Conservation (phyloP, 768 basidiomycete species). For the Lactarius hengduanensis region DNA sequence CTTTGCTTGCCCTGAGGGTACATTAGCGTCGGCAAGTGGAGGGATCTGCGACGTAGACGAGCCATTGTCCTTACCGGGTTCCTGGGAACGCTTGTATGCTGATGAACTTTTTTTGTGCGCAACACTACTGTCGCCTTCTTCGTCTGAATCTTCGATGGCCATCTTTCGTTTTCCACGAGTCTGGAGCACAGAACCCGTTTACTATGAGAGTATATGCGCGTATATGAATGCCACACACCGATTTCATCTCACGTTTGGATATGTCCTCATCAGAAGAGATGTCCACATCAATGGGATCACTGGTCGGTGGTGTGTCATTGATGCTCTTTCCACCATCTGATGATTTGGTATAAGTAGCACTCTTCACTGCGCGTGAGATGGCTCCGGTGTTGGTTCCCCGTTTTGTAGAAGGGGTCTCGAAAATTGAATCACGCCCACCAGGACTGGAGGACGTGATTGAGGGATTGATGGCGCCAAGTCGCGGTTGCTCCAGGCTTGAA, state of each 20-base stretch:
- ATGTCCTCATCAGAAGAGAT: slow-evolving; percentile 57
- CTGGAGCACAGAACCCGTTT: slow-evolving; percentile 2
- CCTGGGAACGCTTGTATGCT: slow-evolving; percentile 24
- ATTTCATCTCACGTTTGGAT: slow-evolving; percentile 17
- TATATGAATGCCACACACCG: slow-evolving; percentile 15
- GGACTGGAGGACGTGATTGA: slow-evolving; percentile 25
- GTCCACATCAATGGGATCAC: slow-evolving; percentile 75
- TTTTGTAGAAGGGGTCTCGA: slow-evolving; percentile 29
- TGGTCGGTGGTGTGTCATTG: slow-evolving; percentile 69
- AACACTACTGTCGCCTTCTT: slow-evolving; percentile 31
- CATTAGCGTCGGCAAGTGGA: neutral
- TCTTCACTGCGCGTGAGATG: slow-evolving; percentile 42
- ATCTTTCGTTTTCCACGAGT: slow-evolving; percentile 61
- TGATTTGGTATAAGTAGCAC: slow-evolving; percentile 39
- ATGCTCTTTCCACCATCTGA: slow-evolving; percentile 51
- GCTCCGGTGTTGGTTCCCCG: slow-evolving; percentile 26
- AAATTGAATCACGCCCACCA: slow-evolving; percentile 23
- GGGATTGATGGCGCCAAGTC: slow-evolving; percentile 12
- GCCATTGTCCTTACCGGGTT: slow-evolving; percentile 13
- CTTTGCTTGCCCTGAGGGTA: slow-evolving; percentile 48
- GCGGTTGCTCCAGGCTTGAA: slow-evolving; percentile 19
- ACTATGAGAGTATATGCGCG: neutral
- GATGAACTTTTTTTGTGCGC: slow-evolving; percentile 25
- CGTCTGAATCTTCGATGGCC: slow-evolving; percentile 67
- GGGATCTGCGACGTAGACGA: neutral